phyloP scores from a whole-genome alignment of 2,329 filamentous ascomycete genomes.

The Pezizomycotina sp. region DNA sequence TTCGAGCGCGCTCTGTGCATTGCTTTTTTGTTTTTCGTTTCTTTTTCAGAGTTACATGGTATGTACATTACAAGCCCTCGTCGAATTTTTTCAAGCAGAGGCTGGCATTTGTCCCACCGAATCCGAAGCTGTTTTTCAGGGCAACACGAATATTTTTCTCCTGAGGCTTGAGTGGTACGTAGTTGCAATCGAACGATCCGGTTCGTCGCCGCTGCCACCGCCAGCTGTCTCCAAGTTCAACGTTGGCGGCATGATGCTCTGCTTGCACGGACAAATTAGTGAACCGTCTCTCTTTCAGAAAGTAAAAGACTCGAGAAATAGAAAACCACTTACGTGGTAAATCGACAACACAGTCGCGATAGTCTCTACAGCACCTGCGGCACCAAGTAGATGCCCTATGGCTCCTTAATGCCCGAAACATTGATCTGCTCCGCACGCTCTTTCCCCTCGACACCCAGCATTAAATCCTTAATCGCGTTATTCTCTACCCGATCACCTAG shows the following conservation, averaged over 20 bases:
- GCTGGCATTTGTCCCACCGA: constrained; percentile 88
- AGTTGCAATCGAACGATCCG: constrained; percentile 61
- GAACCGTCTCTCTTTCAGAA: not conserved
- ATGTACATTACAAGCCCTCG: not conserved
- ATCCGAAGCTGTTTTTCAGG: constrained; percentile 90
- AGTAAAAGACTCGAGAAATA: not conserved
- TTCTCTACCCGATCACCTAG: constrained; percentile 84
- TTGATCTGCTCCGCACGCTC: constrained; percentile 48
- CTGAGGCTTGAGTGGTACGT: constrained; percentile 59
- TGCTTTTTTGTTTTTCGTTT: too few species aligned
- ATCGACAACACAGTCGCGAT: constrained; percentile 70
- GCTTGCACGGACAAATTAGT: not conserved
- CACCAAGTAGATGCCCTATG: constrained; percentile 77
- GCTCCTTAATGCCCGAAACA: constrained; percentile 86
- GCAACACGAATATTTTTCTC: constrained; percentile 53
- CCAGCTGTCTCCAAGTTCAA: constrained; percentile 58
- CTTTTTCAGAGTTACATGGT: too few species aligned
- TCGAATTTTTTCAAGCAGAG: constrained; percentile 51
- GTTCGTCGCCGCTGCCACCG: too few species aligned
- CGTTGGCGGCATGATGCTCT: constrained; percentile 73
- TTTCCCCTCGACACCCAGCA: constrained; percentile 57
- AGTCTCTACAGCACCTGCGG: constrained; percentile 78
- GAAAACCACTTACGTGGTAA: constrained; percentile 44
- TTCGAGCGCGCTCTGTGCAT: too few species aligned
- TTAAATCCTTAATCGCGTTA: constrained; percentile 57